These are phyloP conservation scores for Sporothrix brunneoviolacea DNA, from an alignment of 2,329 filamentous ascomycete genomes.

Conservation along the genomic window DNA sequence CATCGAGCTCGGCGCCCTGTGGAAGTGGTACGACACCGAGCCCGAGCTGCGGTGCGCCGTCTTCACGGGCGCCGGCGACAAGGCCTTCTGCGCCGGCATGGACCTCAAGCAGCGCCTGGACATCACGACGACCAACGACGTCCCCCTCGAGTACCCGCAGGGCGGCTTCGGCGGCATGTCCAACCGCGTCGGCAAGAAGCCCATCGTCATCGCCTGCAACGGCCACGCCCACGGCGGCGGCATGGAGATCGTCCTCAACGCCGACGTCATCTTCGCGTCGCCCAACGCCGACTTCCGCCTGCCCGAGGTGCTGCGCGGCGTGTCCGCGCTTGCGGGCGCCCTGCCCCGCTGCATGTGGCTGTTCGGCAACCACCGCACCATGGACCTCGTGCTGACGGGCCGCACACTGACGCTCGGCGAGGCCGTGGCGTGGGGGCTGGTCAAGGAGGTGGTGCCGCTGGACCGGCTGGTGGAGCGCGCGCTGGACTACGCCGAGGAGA, in stretches of 20 bases:
- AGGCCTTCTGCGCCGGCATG: slow-evolving; percentile 12
- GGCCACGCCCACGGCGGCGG: slow-evolving; percentile 28
- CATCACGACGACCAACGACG: slow-evolving; percentile 5
- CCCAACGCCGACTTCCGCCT: slow-evolving; percentile 46
- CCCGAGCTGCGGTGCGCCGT: slow-evolving; percentile 43
- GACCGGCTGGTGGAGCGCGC: slow-evolving; percentile 25
- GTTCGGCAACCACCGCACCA: slow-evolving; percentile 29
- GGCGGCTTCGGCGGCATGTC: slow-evolving; percentile 31
- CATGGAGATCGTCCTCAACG: slow-evolving; percentile 33
- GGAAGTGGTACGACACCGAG: slow-evolving; percentile 44
- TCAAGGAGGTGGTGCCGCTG: slow-evolving; percentile 27
- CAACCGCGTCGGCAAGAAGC: slow-evolving; percentile 28
- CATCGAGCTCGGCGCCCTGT: slow-evolving; percentile 37
- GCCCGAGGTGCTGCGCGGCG: slow-evolving; percentile 52
- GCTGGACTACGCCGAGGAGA: slow-evolving; percentile 25
- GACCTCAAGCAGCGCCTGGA: slow-evolving; percentile 11
- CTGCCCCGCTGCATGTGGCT: slow-evolving; percentile 40
- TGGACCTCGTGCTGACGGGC: slow-evolving; percentile 28
- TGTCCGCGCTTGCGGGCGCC: slow-evolving; percentile 50
- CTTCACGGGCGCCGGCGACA: slow-evolving; percentile 41
- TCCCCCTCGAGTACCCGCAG: slow-evolving; percentile 7
- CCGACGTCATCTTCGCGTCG: slow-evolving; percentile 52
- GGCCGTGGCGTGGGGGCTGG: slow-evolving; percentile 26
- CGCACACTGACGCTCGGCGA: slow-evolving; percentile 23
- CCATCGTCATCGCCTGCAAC: slow-evolving; percentile 27